phyloP scores from a whole-genome alignment of 331 rosid species.

The Pyrus hybrid region DNA sequence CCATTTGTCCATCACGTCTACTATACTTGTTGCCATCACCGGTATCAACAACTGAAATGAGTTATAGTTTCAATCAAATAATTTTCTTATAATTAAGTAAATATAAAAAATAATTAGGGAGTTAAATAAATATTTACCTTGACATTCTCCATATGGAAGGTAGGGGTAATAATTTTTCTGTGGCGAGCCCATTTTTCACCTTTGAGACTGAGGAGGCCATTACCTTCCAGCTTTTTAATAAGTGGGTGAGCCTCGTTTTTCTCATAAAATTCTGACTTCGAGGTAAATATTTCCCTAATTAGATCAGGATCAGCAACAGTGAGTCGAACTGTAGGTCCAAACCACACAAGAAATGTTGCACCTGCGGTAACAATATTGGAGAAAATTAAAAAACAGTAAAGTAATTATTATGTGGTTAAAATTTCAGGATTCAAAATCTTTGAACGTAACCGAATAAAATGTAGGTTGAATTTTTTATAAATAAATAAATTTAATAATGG shows the following conservation, averaged over 20 bases:
- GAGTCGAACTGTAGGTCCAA: conserved; percentile 81
- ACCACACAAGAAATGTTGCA: conserved; percentile 87
- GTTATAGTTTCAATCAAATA: background rate
- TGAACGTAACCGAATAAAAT: background rate
- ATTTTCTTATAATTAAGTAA: background rate
- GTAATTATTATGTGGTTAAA: background rate
- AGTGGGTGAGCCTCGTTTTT: conserved; percentile 95
- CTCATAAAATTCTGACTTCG: conserved; percentile 79
- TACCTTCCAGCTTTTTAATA: conserved; percentile 89
- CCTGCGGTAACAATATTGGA: conserved; percentile 25
- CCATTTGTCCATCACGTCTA: conserved; percentile 76
- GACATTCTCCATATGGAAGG: conserved; percentile 91
- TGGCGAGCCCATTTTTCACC: conserved; percentile 98
- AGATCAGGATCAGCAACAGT: conserved; percentile 87
- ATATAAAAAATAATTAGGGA: background rate
- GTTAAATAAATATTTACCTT: conserved; percentile 34
- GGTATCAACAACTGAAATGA: conserved; percentile 60
- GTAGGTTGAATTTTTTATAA: no score
- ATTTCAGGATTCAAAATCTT: no score
- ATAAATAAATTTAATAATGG: conserved; percentile 1
- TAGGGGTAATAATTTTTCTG: conserved; percentile 72
- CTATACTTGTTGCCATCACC: conserved; percentile 62
- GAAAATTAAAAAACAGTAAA: background rate
- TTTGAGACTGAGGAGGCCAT: conserved; percentile 90
- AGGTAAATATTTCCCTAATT: conserved; percentile 73